phyloP scores from a whole-genome alignment of 345 rosid species.

The Lepidium aucheri region DNA sequence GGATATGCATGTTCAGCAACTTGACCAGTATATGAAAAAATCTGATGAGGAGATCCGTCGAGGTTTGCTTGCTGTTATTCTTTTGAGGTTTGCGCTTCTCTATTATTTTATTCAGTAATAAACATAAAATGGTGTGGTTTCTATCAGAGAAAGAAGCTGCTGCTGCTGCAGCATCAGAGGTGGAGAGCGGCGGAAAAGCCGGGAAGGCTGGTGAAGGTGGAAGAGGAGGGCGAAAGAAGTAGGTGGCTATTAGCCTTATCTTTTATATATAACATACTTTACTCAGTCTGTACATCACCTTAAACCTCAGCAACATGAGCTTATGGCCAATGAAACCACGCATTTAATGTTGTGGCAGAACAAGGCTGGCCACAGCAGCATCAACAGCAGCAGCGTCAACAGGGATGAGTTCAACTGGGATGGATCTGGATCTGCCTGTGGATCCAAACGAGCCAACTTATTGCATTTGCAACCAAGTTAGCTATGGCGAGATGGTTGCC shows the following conservation, averaged over 20 bases:
- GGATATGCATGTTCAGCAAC: constrained; percentile 87
- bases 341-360: constrained; percentile 36
- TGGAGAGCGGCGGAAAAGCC: constrained; percentile 42
- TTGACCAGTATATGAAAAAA: constrained; percentile 80
- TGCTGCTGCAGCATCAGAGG: constrained; percentile 38
- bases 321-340: not conserved
- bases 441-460: constrained; percentile 98
- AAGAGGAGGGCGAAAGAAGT: constrained; percentile 98
- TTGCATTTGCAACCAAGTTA: constrained; percentile 91
- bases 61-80: constrained; percentile 25
- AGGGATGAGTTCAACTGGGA: constrained; percentile 51
- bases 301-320: not conserved
- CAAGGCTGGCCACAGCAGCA: constrained; percentile 56
- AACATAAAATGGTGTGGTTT: not conserved
- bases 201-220: constrained; percentile 70
- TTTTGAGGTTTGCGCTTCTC: constrained; percentile 7
- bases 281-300: not conserved
- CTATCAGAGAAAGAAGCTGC: constrained; percentile 56
- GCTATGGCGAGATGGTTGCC: constrained; percentile 96
- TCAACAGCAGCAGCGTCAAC: constrained; percentile 37
- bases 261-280: not conserved
- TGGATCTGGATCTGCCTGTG: constrained; percentile 88
- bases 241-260: constrained; percentile 14
- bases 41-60: constrained; percentile 72
- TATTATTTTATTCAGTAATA: not conserved